These are phyloP conservation scores for Plantago coronopus DNA, from an alignment of 305 asterid genomes.

Conservation along the genomic window DNA sequence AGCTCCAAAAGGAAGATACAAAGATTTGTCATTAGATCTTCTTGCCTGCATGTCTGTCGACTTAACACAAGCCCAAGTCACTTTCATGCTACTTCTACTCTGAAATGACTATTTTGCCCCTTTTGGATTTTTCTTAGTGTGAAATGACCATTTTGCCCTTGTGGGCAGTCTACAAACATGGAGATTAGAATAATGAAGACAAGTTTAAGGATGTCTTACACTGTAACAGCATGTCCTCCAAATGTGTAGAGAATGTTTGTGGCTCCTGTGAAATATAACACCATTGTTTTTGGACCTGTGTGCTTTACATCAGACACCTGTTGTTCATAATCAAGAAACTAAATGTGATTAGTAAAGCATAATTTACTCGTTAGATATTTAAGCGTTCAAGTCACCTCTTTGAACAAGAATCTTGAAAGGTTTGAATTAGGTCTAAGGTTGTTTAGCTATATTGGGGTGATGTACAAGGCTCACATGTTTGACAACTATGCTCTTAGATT, in stretches of 20 bases:
- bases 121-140: no score
- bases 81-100: constrained; percentile 29
- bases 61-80: constrained; percentile 35
- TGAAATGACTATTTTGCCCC: constrained; percentile 23
- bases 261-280: constrained; percentile 70
- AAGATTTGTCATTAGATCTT: constrained; percentile 28
- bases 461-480: no score
- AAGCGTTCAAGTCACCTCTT: neutral
- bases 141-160: constrained; percentile 22
- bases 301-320: constrained; percentile 67
- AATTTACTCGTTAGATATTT: no score
- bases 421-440: neutral
- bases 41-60: constrained; percentile 39
- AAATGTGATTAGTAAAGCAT: neutral
- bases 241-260: constrained; percentile 81
- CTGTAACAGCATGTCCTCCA: constrained; percentile 87
- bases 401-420: neutral
- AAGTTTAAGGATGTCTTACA: constrained; percentile 41
- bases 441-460: neutral
- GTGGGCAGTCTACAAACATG: constrained; percentile 9
- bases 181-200: neutral
- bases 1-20: constrained; percentile 20
- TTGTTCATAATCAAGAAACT: neutral
- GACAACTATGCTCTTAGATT: neutral
- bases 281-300: constrained; percentile 62